phyloP scores from a whole-genome alignment of 805 yeast genomes.

The Candida xiaguanensis region DNA sequence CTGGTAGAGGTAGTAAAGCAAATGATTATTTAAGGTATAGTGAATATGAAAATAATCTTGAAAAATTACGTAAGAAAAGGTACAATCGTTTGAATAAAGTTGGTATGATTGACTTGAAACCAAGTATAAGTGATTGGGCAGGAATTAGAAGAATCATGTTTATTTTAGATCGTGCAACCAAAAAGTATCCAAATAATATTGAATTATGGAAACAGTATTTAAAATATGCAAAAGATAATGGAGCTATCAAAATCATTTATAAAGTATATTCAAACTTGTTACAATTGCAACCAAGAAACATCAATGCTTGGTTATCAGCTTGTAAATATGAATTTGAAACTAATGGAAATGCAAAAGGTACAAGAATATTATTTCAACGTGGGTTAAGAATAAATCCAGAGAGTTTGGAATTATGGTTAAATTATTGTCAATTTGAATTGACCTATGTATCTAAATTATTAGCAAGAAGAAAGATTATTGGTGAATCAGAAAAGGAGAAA shows the following conservation, averaged over 20 bases:
- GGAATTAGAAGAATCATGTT: conserved; percentile 76
- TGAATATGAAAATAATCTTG: conserved; percentile 76
- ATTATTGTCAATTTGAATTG: conserved; percentile 84
- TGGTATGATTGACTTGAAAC: conserved; percentile 54
- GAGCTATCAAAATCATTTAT: conserved; percentile 69
- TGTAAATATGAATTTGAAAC: conserved; percentile 90
- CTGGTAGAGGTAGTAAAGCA: conserved; percentile 76
- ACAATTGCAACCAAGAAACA: conserved; percentile 85
- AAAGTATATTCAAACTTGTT: conserved; percentile 73
- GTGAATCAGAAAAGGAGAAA: conserved; percentile 57
- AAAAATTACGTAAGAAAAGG: conserved; percentile 71
- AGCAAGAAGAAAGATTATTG: conserved; percentile 78
- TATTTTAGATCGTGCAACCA: conserved; percentile 78
- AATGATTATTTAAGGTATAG: conserved; percentile 76
- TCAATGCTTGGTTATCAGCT: conserved; percentile 90
- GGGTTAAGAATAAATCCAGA: conserved; percentile 82
- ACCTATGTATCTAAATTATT: conserved; percentile 79
- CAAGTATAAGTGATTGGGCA: conserved; percentile 81
- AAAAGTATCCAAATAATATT: conserved; percentile 73
- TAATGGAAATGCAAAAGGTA: conserved; percentile 84
- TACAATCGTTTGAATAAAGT: conserved; percentile 55
- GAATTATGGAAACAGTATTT: conserved; percentile 77
- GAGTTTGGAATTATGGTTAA: conserved; percentile 69
- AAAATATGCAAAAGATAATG: conserved; percentile 60
- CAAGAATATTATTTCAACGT: conserved; percentile 80